phyloP scores from a whole-genome alignment of 192 early-diverging fungal species.

The Borealophlyctis nickersoniae region DNA sequence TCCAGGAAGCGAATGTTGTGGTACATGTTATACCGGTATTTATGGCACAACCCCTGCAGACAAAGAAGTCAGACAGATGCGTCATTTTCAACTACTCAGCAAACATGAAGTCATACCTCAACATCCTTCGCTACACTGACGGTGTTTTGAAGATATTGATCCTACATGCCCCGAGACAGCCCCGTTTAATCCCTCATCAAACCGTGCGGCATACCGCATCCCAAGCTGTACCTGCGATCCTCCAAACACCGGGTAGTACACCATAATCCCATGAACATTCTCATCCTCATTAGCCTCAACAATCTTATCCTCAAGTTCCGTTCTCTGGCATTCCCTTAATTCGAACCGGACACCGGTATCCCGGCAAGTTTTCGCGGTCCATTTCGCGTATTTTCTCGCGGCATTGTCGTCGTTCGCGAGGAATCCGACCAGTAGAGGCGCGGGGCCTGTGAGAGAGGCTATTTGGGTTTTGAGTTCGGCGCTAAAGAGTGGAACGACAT shows the following conservation, averaged over 20 bases:
- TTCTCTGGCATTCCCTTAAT: conserved; percentile 75
- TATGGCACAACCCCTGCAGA: conserved; percentile 77
- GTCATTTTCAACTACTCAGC: conserved; percentile 9
- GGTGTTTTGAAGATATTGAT: conserved; percentile 90
- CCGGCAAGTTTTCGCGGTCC: conserved; percentile 88
- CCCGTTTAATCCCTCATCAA: neutral
- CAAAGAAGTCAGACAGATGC: neutral
- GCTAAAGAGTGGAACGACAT: too few species aligned
- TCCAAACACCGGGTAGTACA: conserved; percentile 98
- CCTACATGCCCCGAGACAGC: conserved; percentile 42
- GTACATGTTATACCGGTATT: conserved; percentile 95
- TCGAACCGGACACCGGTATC: conserved; percentile 91
- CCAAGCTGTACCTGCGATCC: conserved; percentile 65
- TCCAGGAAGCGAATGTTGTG: conserved; percentile 93
- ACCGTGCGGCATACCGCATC: conserved; percentile 9
- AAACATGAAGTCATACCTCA: conserved; percentile 43
- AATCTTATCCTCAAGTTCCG: conserved; percentile 81
- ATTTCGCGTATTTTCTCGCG: conserved; percentile 86
- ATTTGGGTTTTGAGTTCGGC: conserved; percentile 42
- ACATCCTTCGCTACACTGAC: conserved; percentile 90
- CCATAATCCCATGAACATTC: conserved; percentile 90
- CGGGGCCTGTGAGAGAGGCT: conserved; percentile 9
- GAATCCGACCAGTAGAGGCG: conserved; percentile 76
- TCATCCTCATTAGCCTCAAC: conserved; percentile 85
- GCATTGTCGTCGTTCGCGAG: conserved; percentile 94